Conservation (phyloP, 169 alveolate species). For the Prorocentrum cordatum region DNA sequence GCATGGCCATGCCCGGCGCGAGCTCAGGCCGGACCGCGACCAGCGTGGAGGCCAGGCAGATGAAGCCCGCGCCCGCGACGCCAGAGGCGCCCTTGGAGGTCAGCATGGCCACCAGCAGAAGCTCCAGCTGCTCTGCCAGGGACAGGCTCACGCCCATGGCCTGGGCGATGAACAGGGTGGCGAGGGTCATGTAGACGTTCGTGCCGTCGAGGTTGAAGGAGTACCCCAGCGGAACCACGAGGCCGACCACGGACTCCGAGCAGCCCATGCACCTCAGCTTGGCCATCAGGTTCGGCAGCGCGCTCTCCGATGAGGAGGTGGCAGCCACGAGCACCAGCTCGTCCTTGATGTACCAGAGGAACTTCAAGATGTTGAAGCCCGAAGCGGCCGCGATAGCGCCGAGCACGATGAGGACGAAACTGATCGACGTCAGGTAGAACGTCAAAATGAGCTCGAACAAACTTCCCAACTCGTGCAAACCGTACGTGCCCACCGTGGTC, state of each 20-base stretch:
- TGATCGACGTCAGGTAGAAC: no score
- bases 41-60: constrained; percentile 40
- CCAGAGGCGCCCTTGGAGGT: constrained; percentile 50
- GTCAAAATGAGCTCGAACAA: no score
- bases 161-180: constrained; percentile 26
- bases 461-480: no score
- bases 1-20: constrained; percentile 44
- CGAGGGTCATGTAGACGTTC: background rate
- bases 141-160: constrained; percentile 6
- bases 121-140: constrained; percentile 11
- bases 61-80: constrained; percentile 53
- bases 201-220: constrained; percentile 55
- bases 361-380: no score
- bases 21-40: constrained; percentile 13
- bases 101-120: constrained; percentile 20
- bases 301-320: constrained; percentile 34
- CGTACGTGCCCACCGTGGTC: no score
- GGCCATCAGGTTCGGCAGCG: constrained; percentile 5
- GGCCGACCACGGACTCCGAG: constrained; percentile 18
- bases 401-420: no score
- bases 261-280: background rate
- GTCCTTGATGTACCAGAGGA: no score
- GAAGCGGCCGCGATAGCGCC: no score
- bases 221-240: constrained; percentile 28
- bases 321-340: no score